Evolutionary conservation across 2,329 filamentous ascomycete genomes (phyloP).

Genomic region (Diaporthe capsici): DNA sequence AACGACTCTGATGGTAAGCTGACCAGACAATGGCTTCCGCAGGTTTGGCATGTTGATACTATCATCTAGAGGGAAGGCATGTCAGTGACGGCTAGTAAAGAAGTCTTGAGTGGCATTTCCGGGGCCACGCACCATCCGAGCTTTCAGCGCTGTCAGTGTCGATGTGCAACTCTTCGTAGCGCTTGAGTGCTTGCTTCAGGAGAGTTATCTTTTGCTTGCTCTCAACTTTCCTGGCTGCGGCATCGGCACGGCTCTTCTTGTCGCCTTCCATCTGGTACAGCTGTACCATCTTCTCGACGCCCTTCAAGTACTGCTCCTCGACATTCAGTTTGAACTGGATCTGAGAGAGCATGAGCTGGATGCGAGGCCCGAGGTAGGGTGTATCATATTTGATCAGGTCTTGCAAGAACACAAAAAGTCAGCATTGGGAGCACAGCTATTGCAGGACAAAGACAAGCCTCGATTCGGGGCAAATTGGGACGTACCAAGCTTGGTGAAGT

Average conservation of each 20-base stretch:
- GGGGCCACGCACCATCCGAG: slow-evolving; percentile 77
- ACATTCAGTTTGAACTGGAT: slow-evolving; percentile 99
- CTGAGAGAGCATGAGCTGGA: slow-evolving; percentile 98
- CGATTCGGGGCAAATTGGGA: slow-evolving; percentile 30
- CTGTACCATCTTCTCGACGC: slow-evolving; percentile 99
- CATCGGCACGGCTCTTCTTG: slow-evolving; percentile 93
- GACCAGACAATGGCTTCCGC: slow-evolving; percentile 94
- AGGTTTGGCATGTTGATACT: slow-evolving; percentile 96
- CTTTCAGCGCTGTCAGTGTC: slow-evolving; percentile 84
- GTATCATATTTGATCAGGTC: slow-evolving; percentile 99
- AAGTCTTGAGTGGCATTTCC: background rate
- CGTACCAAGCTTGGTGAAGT: slow-evolving; percentile 96
- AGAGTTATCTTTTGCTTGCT: slow-evolving; percentile 98
- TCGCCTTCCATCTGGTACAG: slow-evolving; percentile 98
- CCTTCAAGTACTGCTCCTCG: slow-evolving; percentile 98
- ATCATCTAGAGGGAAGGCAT: slow-evolving; percentile 75
- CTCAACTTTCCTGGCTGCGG: slow-evolving; percentile 89
- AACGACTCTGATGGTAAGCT: slow-evolving; percentile 87
- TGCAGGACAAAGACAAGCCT: background rate
- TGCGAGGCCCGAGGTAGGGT: slow-evolving; percentile 92
- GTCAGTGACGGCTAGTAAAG: slow-evolving; percentile 47
- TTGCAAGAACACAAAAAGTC: slow-evolving; percentile 54
- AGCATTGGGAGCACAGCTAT: background rate
- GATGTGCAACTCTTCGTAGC: slow-evolving; percentile 97
- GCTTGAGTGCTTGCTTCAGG: slow-evolving; percentile 93